Base-by-base conservation (phyloP, 1,139 yeast species). In the Scheffersomyces titani region DNA sequence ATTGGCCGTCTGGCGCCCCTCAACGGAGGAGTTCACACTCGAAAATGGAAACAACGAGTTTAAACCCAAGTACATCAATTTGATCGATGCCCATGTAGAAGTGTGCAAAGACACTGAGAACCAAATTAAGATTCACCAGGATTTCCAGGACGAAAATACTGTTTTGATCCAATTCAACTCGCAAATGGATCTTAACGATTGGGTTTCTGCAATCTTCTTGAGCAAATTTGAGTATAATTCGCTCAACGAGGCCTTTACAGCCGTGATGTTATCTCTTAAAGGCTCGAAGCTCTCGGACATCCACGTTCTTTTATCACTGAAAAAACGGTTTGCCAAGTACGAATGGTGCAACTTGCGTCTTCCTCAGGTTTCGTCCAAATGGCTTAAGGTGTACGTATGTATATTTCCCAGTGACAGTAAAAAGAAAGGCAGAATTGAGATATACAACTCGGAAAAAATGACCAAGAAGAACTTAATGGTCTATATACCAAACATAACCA, bases 261-360 rank as follows among this genome's bases (percentile, higher is more conserved):
- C 87, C 16, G 87, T 83, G 11, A 69, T 83, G 44, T 70, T 84
- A 51, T 80, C 86, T n/a, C 68, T 81, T n/a, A 82, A 81, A 61
- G 88, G 86, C 1, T 73, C 84, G 5, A 72, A 77, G 58, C 75
- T 84, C 59, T 75, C 82, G n/a, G 88, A 84, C 64, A 77, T 83
- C 52, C 83, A 83, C 62, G 80, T 84, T 2, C 70, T 84, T 47
- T 72, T 84, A 56, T 77, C 83, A 3, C 79, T 79, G 53, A 78
- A 74, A 58, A 81, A 82, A 63, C 73, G 81, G 57, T 73, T 75
- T 54, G 68, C 79, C 21, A 78, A 80, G 56, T 76, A 68, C 54
- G 88, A 84, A 63, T 84, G 88, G 88, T 82, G 84, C 66, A 81
- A 84, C 63, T 67, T 84, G 57, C 69, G 88, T 56, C 77, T 84